Conservation (phyloP, 73 alveolate species). For the Durusdinium trenchii region DNA sequence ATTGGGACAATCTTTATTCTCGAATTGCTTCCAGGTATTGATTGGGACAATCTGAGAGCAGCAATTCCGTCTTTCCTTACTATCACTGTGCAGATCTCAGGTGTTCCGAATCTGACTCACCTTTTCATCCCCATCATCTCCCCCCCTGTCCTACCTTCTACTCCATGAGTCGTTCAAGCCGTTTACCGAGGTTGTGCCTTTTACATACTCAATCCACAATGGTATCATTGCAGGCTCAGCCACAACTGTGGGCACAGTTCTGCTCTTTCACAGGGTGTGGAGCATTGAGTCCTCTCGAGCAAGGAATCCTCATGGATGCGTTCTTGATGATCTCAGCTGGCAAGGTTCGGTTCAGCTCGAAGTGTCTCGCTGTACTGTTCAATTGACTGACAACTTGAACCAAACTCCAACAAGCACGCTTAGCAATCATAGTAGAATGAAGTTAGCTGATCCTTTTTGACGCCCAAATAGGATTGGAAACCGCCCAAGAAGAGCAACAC, state of each 20-base stretch:
- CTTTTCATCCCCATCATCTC: background rate
- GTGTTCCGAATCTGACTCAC: background rate
- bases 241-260: background rate
- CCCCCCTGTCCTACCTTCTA: background rate
- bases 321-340: slow-evolving; percentile 71
- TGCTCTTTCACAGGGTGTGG: background rate
- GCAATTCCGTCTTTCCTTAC: slow-evolving; percentile 94
- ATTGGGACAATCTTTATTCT: too few relatives aligned
- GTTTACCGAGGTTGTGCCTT: slow-evolving; percentile 89
- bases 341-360: slow-evolving; percentile 17
- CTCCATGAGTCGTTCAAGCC: background rate
- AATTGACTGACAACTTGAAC: background rate
- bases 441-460: too few relatives aligned
- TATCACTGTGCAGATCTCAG: slow-evolving; percentile 13
- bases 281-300: background rate
- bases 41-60: slow-evolving; percentile 93
- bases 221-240: slow-evolving; percentile 86
- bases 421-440: too few relatives aligned
- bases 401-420: background rate
- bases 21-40: slow-evolving; percentile 50
- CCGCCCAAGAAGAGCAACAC: too few relatives aligned
- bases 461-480: background rate
- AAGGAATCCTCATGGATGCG: slow-evolving; percentile 76
- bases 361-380: background rate
- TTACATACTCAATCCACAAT: slow-evolving; percentile 82